Percentiles rank a stretch among this genome's conserved stretches.
These are phyloP conservation scores for Nakazawaea ambrosiae DNA, from an alignment of 805 yeast genomes.

Conservation along the genomic window DNA sequence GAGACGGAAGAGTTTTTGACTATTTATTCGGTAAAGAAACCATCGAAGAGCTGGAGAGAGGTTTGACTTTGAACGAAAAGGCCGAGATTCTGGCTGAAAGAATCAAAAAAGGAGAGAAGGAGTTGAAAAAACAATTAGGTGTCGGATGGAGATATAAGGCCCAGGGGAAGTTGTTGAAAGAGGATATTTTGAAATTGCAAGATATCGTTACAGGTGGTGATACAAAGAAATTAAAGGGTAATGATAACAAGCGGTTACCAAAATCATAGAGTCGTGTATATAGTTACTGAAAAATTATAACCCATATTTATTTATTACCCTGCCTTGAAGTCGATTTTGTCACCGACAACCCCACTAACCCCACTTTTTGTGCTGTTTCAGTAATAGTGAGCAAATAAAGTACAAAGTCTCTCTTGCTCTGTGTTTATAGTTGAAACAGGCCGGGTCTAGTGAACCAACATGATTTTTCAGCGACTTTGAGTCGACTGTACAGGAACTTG, in stretches of 20 bases:
- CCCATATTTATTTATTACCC: too few species aligned
- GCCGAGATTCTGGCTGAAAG: constrained; percentile 40
- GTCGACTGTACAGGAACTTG: too few species aligned
- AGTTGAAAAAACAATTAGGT: constrained; percentile 47
- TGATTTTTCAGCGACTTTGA: too few species aligned
- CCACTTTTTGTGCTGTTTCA: too few species aligned
- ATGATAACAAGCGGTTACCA: neutral
- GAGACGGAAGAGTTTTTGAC: constrained; percentile 83
- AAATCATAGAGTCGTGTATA: neutral
- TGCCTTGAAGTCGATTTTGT: neutral
- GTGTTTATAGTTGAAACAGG: too few species aligned
- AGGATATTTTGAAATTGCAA: constrained; percentile 30
- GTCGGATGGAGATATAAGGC: constrained; percentile 54
- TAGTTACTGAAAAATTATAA: neutral
- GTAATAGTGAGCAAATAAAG: too few species aligned
- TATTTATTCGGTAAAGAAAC: constrained; percentile 75
- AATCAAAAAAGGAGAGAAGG: constrained; percentile 40
- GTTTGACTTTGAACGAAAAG: constrained; percentile 55
- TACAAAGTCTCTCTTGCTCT: too few species aligned
- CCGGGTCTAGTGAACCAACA: too few species aligned
- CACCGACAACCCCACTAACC: too few species aligned
- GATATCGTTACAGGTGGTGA: constrained; percentile 3
- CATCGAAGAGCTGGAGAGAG: constrained; percentile 69
- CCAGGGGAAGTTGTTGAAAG: constrained; percentile 33
- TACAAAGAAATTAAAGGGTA: neutral